Conservation (phyloP, 2,329 filamentous ascomycete species). For the Didymella segeticola region DNA sequence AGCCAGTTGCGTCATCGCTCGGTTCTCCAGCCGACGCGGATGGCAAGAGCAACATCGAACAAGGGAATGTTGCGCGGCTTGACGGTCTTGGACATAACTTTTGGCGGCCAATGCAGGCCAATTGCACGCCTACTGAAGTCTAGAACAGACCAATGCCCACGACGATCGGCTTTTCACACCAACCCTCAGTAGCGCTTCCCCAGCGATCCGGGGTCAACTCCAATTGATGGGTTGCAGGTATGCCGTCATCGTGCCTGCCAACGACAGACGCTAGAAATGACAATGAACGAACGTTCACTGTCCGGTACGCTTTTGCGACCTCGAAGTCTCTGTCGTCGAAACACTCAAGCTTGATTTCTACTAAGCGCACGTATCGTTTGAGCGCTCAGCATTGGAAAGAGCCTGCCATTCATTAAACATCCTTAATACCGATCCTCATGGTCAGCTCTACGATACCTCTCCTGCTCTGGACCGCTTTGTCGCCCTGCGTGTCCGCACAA, state of each 20-base stretch:
- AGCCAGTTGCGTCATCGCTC: constrained; percentile 11
- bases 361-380: constrained; percentile 5
- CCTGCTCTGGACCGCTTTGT: constrained; percentile 12
- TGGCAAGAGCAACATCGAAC: background rate
- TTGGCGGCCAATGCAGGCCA: background rate
- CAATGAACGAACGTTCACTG: background rate
- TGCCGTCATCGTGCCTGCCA: constrained; percentile 30
- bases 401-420: constrained; percentile 20
- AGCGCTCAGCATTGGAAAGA: constrained; percentile 2
- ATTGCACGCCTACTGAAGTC: background rate
- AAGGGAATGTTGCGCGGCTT: background rate
- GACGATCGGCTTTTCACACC: constrained; percentile 7
- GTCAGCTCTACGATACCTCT: constrained; percentile 14
- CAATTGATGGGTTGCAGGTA: constrained; percentile 19
- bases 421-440: constrained; percentile 19
- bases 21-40: constrained; percentile 9
- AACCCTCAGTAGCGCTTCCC: constrained; percentile 15
- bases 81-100: background rate
- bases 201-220: constrained; percentile 24
- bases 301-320: background rate
- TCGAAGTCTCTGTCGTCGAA: background rate
- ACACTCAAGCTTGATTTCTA: background rate
- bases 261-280: constrained; percentile 6
- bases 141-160: constrained; percentile 4
- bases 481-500: constrained; percentile 21